These are phyloP conservation scores for Pichia occidentalis DNA, from an alignment of 805 yeast genomes.

Conservation along the genomic window DNA sequence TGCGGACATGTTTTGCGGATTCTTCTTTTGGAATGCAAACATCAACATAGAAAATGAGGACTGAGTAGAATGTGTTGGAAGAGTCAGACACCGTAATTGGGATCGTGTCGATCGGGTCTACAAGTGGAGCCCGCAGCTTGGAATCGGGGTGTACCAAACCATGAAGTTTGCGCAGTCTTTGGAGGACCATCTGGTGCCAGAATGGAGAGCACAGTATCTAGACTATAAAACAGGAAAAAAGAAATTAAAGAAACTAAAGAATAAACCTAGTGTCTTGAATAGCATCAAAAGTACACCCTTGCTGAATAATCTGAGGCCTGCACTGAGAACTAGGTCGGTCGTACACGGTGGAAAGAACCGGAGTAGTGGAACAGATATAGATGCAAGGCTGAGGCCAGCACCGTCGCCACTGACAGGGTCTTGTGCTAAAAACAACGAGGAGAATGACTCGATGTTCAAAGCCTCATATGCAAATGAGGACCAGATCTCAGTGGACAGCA, in stretches of 20 bases:
- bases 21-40: too few species aligned
- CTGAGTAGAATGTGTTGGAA: too few species aligned
- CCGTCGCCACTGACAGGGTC: background rate
- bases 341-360: background rate
- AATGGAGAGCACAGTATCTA: conserved; percentile 81
- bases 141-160: too few species aligned
- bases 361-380: background rate
- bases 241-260: conserved; percentile 27
- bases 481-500: background rate
- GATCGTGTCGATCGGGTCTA: too few species aligned
- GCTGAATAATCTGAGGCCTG: background rate
- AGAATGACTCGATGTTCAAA: background rate
- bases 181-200: conserved; percentile 70
- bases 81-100: too few species aligned
- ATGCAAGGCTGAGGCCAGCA: background rate
- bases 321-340: background rate
- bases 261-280: conserved; percentile 13
- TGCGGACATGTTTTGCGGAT: too few species aligned
- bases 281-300: conserved; percentile 3
- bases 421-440: background rate
- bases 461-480: conserved; percentile 3
- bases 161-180: conserved; percentile 71
- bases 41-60: too few species aligned
- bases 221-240: conserved; percentile 52
- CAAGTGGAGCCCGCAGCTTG: too few species aligned